phyloP scores from a whole-genome alignment of 2,329 filamentous ascomycete species.

The Sarocladiaceae sp. region DNA sequence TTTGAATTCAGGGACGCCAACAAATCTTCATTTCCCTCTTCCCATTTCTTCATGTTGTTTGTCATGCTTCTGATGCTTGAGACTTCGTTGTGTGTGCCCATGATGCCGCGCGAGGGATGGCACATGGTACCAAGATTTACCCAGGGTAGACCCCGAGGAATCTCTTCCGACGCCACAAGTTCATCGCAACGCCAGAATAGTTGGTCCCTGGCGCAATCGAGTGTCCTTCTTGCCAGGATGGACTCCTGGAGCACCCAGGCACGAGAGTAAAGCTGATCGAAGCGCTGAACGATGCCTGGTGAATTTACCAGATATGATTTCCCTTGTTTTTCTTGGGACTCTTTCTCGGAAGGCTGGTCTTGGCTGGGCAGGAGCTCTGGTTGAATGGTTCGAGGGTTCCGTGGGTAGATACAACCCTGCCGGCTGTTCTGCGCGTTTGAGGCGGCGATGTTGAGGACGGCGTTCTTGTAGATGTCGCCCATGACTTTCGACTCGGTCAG shows the following conservation, averaged over 20 bases:
- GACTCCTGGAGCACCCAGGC: background rate
- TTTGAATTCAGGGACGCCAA: background rate
- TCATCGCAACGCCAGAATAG: background rate
- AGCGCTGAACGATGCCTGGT: background rate
- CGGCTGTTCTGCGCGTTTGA: background rate
- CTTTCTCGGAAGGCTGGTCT: too few species aligned
- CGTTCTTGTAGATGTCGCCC: slow-evolving; percentile 16
- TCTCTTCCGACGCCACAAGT: background rate
- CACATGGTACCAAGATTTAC: background rate
- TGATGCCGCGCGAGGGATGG: background rate
- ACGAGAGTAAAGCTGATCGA: background rate
- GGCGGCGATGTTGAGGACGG: slow-evolving; percentile 11
- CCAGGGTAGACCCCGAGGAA: background rate
- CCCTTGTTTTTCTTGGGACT: too few species aligned
- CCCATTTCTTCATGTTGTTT: background rate
- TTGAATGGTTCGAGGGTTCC: background rate
- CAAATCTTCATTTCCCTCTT: background rate
- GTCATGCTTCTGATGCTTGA: background rate
- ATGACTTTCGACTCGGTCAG: slow-evolving; percentile 13
- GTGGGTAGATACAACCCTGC: background rate
- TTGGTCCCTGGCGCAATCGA: background rate
- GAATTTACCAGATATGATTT: background rate
- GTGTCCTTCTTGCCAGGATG: background rate
- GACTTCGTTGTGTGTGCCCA: background rate
- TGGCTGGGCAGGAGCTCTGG: background rate